Conservation (phyloP, 306 rosid genomes). For the Mimosa pudica region DNA sequence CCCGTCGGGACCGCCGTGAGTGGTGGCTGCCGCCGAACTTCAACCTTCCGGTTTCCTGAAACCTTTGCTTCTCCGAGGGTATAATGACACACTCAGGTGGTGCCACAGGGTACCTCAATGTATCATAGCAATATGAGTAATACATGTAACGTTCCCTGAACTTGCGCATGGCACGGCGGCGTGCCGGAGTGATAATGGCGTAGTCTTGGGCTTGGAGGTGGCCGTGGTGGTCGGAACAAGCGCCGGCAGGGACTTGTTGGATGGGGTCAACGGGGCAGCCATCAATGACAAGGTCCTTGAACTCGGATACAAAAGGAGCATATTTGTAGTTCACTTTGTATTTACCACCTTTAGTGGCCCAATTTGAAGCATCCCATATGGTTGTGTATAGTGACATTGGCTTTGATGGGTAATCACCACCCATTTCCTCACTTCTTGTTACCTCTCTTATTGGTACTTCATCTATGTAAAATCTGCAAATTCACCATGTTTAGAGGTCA, state of each 20-base stretch:
- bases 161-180: constrained; percentile 60
- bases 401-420: constrained; percentile 83
- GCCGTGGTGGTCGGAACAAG: constrained; percentile 42
- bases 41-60: constrained; percentile 75
- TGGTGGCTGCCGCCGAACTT: constrained; percentile 83
- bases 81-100: constrained; percentile 71
- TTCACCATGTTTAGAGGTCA: not conserved
- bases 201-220: constrained; percentile 55
- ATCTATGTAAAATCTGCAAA: constrained; percentile 85
- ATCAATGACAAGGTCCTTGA: constrained; percentile 76
- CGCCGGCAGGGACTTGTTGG: constrained; percentile 40
- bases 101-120: constrained; percentile 55
- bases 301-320: constrained; percentile 83
- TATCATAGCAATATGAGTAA: constrained; percentile 86
- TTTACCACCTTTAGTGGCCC: constrained; percentile 91
- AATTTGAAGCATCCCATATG: constrained; percentile 93
- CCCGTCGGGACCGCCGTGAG: constrained; percentile 51
- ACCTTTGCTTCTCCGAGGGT: constrained; percentile 54
- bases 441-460: constrained; percentile 90
- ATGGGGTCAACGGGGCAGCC: constrained; percentile 77
- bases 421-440: constrained; percentile 68
- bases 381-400: constrained; percentile 90
- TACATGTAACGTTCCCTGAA: constrained; percentile 80
- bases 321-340: constrained; percentile 82
- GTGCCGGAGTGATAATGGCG: constrained; percentile 43